Evolutionary conservation across 164 flowering plant species (phyloP).

Genomic region (Liriodendron chinense): DNA sequence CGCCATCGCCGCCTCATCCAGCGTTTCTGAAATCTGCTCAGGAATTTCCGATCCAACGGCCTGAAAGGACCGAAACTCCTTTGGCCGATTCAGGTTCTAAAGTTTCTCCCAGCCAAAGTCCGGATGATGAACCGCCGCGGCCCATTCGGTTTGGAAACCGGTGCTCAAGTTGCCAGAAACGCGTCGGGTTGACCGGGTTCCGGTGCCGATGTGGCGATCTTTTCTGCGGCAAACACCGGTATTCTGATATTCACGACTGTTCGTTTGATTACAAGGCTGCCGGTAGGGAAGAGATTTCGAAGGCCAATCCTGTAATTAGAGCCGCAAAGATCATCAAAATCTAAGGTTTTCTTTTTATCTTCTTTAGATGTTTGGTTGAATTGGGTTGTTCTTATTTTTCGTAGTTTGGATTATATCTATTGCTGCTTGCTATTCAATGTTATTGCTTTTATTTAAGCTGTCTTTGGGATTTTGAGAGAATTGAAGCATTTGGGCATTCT

Average conservation of each 20-base stretch:
- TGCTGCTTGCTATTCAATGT: neutral
- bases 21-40: slow-evolving; percentile 2
- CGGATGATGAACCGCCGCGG: neutral
- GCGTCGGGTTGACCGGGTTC: slow-evolving; percentile 73
- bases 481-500: neutral
- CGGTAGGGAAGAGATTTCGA: slow-evolving; percentile 61
- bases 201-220: slow-evolving; percentile 67
- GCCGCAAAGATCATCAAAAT: slow-evolving; percentile 66
- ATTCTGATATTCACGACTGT: slow-evolving; percentile 61
- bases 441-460: neutral
- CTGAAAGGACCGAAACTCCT: slow-evolving; percentile 8
- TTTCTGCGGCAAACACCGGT: slow-evolving; percentile 60
- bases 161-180: slow-evolving; percentile 55
- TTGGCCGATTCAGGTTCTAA: neutral
- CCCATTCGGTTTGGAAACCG: slow-evolving; percentile 25
- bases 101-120: neutral
- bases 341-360: slow-evolving; percentile 19
- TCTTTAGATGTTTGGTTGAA: neutral
- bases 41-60: slow-evolving; percentile 2
- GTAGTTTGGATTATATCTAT: neutral
- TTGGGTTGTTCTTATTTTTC: neutral
- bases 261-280: slow-evolving; percentile 59
- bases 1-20: slow-evolving; percentile 2
- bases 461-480: neutral
- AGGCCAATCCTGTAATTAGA: slow-evolving; percentile 65